Percentiles rank a stretch among this genome's conserved stretches.
Evolutionary conservation across 257 asterid species (phyloP).

Genomic region (Scutellaria galericulata): DNA sequence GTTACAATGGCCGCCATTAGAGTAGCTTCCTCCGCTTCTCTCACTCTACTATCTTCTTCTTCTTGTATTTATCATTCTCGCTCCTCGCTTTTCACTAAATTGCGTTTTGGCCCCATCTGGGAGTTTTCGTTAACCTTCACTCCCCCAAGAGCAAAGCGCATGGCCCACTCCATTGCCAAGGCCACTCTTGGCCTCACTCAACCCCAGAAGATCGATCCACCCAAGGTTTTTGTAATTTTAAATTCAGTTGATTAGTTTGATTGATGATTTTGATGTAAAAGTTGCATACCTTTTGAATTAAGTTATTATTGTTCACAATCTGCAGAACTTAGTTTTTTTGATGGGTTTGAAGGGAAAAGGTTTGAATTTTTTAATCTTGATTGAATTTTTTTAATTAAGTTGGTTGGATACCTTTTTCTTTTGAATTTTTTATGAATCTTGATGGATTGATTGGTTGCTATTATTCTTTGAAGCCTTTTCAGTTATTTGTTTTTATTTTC

Average conservation of each 20-base stretch:
- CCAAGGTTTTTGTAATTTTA: constrained; percentile 41
- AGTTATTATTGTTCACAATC: too few relatives aligned
- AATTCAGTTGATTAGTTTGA: neutral
- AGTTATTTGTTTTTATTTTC: too few relatives aligned
- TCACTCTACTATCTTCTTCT: constrained; percentile 39
- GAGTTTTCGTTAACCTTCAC: constrained; percentile 36
- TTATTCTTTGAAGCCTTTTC: neutral
- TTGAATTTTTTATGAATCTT: neutral
- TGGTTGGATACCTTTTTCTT: neutral
- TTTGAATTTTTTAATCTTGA: neutral
- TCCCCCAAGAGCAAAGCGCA: constrained; percentile 43
- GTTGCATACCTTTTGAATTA: neutral
- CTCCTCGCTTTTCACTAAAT: constrained; percentile 43
- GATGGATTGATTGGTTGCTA: neutral
- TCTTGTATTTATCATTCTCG: constrained; percentile 27
- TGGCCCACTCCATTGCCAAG: constrained; percentile 60
- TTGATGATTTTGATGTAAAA: neutral
- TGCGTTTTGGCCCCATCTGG: constrained; percentile 34
- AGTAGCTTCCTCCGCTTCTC: constrained; percentile 38
- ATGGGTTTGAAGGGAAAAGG: neutral
- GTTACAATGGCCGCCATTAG: constrained; percentile 51
- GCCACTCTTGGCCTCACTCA: constrained; percentile 73
- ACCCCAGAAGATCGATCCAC: constrained; percentile 49
- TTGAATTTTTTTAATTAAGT: constrained; percentile 12
- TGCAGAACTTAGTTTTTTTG: constrained; percentile 8